These are phyloP conservation scores for Allantophomopsis lycopodina DNA, from an alignment of 2,329 filamentous ascomycete species.

Conservation along the genomic window DNA sequence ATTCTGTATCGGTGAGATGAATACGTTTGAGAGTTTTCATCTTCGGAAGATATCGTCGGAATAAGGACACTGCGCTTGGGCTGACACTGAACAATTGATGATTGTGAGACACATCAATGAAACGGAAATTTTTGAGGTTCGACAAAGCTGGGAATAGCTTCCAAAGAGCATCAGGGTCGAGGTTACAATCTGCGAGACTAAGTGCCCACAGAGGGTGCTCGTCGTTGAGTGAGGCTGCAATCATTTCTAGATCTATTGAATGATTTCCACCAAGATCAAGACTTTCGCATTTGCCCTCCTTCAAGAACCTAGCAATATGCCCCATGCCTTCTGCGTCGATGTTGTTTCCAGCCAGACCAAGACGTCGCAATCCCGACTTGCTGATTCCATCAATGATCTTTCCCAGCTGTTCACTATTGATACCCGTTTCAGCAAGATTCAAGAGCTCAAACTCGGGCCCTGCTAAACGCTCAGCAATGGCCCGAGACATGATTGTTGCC, in stretches of 20 bases:
- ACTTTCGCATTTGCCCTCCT: constrained; percentile 67
- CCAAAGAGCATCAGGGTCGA: constrained; percentile 59
- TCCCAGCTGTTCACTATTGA: constrained; percentile 58
- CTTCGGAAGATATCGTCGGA: constrained; percentile 74
- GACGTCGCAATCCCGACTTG: constrained; percentile 60
- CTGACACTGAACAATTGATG: constrained; percentile 60
- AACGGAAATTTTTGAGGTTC: constrained; percentile 61
- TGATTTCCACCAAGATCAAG: constrained; percentile 85
- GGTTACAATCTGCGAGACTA: constrained; percentile 73
- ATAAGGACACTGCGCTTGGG: constrained; percentile 58
- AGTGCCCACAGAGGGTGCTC: constrained; percentile 60
- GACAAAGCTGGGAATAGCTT: constrained; percentile 62
- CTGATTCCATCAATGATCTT: constrained; percentile 73
- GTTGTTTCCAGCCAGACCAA: constrained; percentile 74
- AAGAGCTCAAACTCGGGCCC: constrained; percentile 70
- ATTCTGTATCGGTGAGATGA: constrained; percentile 71
- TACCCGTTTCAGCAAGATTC: constrained; percentile 66
- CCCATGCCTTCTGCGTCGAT: constrained; percentile 61
- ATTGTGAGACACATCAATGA: constrained; percentile 89
- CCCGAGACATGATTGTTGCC: constrained; percentile 55
- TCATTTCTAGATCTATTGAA: constrained; percentile 37
- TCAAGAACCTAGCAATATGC: constrained; percentile 65
- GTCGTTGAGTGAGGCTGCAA: constrained; percentile 37
- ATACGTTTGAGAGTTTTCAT: constrained; percentile 68
- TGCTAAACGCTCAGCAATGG: constrained; percentile 63